Conservation (phyloP, 148 eudicot genomes). For the Vaccinium corymbosum region DNA sequence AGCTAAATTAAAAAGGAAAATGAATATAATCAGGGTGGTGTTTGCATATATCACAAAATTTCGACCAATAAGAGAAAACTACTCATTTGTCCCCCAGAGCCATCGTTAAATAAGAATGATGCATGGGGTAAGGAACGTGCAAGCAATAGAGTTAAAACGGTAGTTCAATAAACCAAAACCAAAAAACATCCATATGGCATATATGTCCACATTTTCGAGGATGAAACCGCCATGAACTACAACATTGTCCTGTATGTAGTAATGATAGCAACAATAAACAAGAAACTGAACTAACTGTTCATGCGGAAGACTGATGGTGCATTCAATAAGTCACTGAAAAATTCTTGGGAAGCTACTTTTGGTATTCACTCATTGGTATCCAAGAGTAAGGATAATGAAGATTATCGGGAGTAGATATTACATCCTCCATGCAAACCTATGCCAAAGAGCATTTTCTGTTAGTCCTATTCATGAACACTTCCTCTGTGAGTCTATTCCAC, state of each 20-base stretch:
- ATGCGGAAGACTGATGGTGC: neutral
- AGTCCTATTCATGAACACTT: neutral
- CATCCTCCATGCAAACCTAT: neutral
- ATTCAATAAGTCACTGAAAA: neutral
- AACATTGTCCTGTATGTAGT: neutral
- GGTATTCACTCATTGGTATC: neutral
- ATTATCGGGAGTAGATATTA: neutral
- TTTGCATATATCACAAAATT: neutral
- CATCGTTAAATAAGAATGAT: neutral
- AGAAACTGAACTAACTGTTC: neutral
- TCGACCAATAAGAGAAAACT: neutral
- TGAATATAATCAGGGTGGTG: neutral
- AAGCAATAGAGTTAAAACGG: neutral
- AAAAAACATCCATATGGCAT: neutral
- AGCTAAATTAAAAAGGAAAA: conserved; percentile 32
- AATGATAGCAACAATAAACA: neutral
- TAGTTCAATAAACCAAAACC: neutral
- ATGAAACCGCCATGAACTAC: neutral
- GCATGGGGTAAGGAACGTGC: neutral
- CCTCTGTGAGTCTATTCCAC: neutral
- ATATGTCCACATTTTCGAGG: neutral
- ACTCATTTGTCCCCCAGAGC: neutral
- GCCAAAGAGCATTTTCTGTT: neutral
- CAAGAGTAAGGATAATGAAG: neutral
- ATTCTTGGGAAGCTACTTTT: neutral